Evolutionary conservation across 2,329 filamentous ascomycete genomes (phyloP).

Genomic region (Westerdykella ornata): DNA sequence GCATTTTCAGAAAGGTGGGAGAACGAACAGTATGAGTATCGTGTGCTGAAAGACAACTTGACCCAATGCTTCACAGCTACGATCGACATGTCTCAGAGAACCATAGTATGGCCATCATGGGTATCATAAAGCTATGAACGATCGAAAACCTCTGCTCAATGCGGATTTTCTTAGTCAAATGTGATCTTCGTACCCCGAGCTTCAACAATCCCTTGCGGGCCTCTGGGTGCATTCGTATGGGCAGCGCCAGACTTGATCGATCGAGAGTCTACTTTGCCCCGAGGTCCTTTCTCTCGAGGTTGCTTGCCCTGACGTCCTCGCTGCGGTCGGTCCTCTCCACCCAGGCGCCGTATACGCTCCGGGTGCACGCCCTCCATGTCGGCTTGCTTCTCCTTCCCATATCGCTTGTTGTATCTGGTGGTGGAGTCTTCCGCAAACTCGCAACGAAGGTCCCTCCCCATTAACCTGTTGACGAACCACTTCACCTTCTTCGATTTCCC

Average conservation of each 20-base stretch:
- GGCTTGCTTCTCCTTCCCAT: slow-evolving; percentile 59
- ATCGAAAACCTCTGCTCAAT: not conserved
- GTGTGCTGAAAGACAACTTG: too few species aligned
- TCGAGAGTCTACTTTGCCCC: slow-evolving; percentile 40
- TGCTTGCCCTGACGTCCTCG: slow-evolving; percentile 5
- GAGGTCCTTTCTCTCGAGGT: slow-evolving; percentile 6
- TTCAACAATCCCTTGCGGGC: slow-evolving; percentile 74
- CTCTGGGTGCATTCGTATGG: slow-evolving; percentile 49
- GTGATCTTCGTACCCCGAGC: slow-evolving; percentile 72
- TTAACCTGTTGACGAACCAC: slow-evolving; percentile 80
- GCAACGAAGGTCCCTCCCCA: slow-evolving; percentile 73
- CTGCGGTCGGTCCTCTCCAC: slow-evolving; percentile 18
- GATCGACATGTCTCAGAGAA: too few species aligned
- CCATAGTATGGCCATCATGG: too few species aligned
- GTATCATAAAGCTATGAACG: too few species aligned
- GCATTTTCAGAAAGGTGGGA: too few species aligned
- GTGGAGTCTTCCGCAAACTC: slow-evolving; percentile 92
- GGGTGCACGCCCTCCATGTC: slow-evolving; percentile 31
- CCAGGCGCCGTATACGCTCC: slow-evolving; percentile 24
- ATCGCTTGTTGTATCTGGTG: slow-evolving; percentile 87
- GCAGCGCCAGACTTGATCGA: slow-evolving; percentile 42
- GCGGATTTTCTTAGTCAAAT: slow-evolving; percentile 51
- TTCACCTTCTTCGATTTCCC: slow-evolving; percentile 47
- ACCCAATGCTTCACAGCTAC: too few species aligned
- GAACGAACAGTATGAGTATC: too few species aligned